A percentile compares a stretch with the other conserved stretches of the same genome.
Conservation (phyloP, 2,329 filamentous ascomycete genomes). For the Neurospora crassa region DNA sequence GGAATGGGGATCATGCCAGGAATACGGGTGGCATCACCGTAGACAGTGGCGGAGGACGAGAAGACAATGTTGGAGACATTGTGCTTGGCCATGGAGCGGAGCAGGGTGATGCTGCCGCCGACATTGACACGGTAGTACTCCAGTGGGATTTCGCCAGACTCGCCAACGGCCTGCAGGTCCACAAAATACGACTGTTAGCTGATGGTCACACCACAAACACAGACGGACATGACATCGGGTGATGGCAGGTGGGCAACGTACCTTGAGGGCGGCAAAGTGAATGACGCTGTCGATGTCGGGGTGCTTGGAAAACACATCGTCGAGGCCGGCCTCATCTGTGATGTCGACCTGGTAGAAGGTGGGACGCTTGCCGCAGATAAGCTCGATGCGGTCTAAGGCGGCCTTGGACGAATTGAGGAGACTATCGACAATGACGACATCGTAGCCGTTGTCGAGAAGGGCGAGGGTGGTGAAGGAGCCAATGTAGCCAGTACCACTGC, state of each 20-base stretch:
- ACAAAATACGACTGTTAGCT: background rate
- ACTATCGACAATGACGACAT: slow-evolving; percentile 93
- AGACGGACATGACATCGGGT: slow-evolving; percentile 4
- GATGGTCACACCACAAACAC: background rate
- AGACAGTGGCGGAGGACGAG: slow-evolving; percentile 95
- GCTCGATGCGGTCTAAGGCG: slow-evolving; percentile 87
- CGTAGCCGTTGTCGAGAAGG: slow-evolving; percentile 87
- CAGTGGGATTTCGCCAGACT: slow-evolving; percentile 86
- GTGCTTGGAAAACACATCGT: slow-evolving; percentile 80
- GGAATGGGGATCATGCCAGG: slow-evolving; percentile 98
- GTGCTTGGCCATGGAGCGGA: slow-evolving; percentile 79
- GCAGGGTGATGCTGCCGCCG: slow-evolving; percentile 77
- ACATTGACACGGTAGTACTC: slow-evolving; percentile 99
- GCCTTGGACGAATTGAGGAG: slow-evolving; percentile 95
- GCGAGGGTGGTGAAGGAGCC: slow-evolving; percentile 92
- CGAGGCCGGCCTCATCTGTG: slow-evolving; percentile 72
- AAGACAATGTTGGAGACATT: slow-evolving; percentile 97
- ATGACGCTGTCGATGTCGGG: slow-evolving; percentile 96
- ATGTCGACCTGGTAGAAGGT: slow-evolving; percentile 80
- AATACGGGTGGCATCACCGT: slow-evolving; percentile 93
- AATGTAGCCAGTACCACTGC: slow-evolving; percentile 96
- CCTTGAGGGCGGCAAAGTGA: slow-evolving; percentile 97
- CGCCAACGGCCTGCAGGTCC: slow-evolving; percentile 71
- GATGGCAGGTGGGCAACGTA: slow-evolving; percentile 26
- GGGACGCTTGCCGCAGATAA: slow-evolving; percentile 82